Percentiles rank a stretch among this genome's conserved stretches.
phyloP scores from a whole-genome alignment of 768 basidiomycete genomes.

The Mycena crocata region DNA sequence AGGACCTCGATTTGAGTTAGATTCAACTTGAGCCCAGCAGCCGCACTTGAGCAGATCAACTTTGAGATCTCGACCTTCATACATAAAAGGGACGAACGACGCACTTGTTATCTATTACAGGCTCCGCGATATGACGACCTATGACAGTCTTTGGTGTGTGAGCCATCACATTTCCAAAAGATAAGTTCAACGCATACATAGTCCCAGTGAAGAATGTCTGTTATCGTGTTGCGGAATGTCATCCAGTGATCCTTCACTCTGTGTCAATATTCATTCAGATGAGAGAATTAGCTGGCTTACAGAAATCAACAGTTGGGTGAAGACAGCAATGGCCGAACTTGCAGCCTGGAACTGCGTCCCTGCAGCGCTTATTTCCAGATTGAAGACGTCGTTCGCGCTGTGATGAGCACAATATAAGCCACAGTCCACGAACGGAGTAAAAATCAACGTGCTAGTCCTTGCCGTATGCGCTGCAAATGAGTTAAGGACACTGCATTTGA shows the following conservation, averaged over 20 bases:
- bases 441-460: constrained; percentile 29
- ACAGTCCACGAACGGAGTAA: neutral
- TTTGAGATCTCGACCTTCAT: neutral
- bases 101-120: constrained; percentile 45
- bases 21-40: constrained; percentile 54
- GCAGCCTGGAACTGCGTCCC: constrained; percentile 56
- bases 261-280: neutral
- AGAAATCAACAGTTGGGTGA: constrained; percentile 54
- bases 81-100: neutral
- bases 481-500: neutral
- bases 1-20: constrained; percentile 51
- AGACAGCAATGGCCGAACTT: constrained; percentile 42
- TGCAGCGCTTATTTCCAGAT: constrained; percentile 57
- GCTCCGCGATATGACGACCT: constrained; percentile 60
- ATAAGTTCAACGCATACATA: constrained; percentile 44
- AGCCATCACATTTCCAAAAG: constrained; percentile 9
- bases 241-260: constrained; percentile 57
- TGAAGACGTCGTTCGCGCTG: constrained; percentile 60
- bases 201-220: constrained; percentile 61
- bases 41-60: constrained; percentile 44
- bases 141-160: constrained; percentile 50
- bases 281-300: constrained; percentile 6
- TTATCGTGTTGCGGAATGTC: constrained; percentile 59
- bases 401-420: neutral
- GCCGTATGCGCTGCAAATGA: constrained; percentile 24